Base-by-base conservation (phyloP, 306 rosid genomes). In the Prunus kanzakura region DNA sequence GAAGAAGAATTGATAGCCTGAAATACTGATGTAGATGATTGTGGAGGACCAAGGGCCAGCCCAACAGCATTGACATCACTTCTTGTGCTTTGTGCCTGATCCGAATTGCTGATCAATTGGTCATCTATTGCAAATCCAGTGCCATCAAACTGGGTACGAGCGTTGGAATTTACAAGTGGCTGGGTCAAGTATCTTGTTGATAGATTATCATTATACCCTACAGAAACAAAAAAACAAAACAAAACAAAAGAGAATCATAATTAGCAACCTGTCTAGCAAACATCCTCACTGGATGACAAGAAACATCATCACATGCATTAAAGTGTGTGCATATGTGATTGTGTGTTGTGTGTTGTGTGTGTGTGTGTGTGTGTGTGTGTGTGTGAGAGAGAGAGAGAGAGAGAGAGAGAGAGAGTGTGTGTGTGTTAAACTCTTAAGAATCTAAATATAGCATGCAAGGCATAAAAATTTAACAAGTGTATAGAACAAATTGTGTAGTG, bases 1-100 rank as follows among this genome's bases (percentile, higher is more conserved):
- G 71, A 65, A 51, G 93, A 83, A 73, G 96, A 84, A 83, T 87
- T 83, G 14, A 84, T 75, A 3, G 64, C 30, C 78, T 87, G 96
- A 65, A 86, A 91, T 45, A 87, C 94, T 16, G 97, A 83, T 16
- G 92, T 78, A 0, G 93, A 88, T 68, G 99, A 75, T 75, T 89
- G 97, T 66, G 97, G 91, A 78, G 90, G 98, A 76, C 91, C 99
- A 75, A 89, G 97, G 67, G 93, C 97, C 79, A 96, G 81, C 55
- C 97, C 97, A 30, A 82, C 89, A n/a, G 93, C 18, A 69, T 84
- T 87, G 69, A 50, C 82, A 47, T 83, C 88, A 73, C 77, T 82
- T 77, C 83, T 81, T 65, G 85, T 49, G 83, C 54, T 81, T 46
- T 82, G 90, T 76, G 67, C 25, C 64, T 89, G 90, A 67, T 89